phyloP scores from a whole-genome alignment of 192 early-diverging fungal species.

The Mortierella alpina region DNA sequence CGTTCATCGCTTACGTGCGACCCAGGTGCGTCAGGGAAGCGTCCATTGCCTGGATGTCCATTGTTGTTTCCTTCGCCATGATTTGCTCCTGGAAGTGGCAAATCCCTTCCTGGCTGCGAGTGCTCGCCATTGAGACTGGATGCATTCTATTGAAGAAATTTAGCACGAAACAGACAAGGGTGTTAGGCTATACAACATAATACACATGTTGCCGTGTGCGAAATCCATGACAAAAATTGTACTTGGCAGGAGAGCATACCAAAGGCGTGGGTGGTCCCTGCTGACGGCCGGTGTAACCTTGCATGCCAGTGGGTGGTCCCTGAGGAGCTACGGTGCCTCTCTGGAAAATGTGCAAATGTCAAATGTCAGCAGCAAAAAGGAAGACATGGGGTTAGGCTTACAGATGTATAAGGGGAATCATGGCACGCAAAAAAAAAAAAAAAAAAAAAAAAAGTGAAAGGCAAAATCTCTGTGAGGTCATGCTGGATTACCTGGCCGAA shows the following conservation, averaged over 20 bases:
- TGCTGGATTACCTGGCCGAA: constrained; percentile 33
- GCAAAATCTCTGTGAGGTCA: too few relatives aligned
- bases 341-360: background rate
- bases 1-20: constrained; percentile 28
- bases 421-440: background rate
- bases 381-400: too few relatives aligned
- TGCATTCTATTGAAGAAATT: constrained; percentile 1
- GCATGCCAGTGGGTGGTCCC: constrained; percentile 48
- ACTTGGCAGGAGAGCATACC: constrained; percentile 5
- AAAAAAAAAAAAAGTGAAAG: constrained; percentile 1
- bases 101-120: constrained; percentile 24
- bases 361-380: background rate
- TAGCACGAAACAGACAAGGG: background rate
- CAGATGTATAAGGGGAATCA: background rate
- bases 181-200: background rate
- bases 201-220: too few relatives aligned
- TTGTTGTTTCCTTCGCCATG: constrained; percentile 6
- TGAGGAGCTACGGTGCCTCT: constrained; percentile 46
- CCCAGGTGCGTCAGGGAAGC: constrained; percentile 13
- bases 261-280: constrained; percentile 38
- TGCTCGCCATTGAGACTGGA: constrained; percentile 35
- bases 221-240: background rate
- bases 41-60: constrained; percentile 10
- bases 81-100: constrained; percentile 23
- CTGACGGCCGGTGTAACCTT: constrained; percentile 46